Base-by-base conservation (phyloP, 2,329 filamentous ascomycete genomes). In the Claviceps purpurea region DNA sequence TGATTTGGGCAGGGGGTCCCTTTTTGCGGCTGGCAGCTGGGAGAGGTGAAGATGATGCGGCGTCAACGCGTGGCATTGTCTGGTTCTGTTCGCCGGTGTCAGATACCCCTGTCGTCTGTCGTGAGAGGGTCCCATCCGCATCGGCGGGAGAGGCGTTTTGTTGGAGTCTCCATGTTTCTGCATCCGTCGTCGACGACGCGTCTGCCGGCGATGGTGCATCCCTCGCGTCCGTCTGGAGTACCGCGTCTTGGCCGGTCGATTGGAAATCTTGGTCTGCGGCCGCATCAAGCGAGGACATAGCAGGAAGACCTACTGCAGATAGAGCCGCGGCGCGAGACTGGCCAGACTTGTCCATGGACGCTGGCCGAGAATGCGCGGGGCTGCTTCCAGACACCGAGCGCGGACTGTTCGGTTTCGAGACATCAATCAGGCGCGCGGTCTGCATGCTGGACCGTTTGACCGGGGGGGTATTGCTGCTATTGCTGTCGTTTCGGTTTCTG, bases 391-490 rank as follows among this genome's bases (percentile, higher is more conserved):
- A 75, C 11, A 43, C 5, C 10, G 18, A 8, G 20, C 70, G 59
- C 7, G 76, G 75, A 56, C 74, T 78, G 57, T 73, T 75, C 18
- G 76, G 76, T 14, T 69, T 70, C 8, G 71, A 59, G 5, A 81
- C 77, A 39, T 81, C 77, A 26, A 81, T 76, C 39, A 82, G 67
- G n/a, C 78, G 74, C 39, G 76, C 73, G 3, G 78, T 81, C 55
- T 73, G 73, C 18, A 78, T 68, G 57, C 76, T 79, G 2, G 74
- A 58, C 61, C 73, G 58, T 66, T 62, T 56, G 57, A 68, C 56
- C 60, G 68, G 56, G 53, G 67, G 53, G 68, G 62, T 51, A 59
- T 70, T 55, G 58, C 58, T 72, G 30, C 68, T 69, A 42, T 66
- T 65, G 10, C 79, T 65, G 7, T 80, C 77, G 0, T 34, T 34